Base-by-base conservation (phyloP, 805 yeast species). In the Saturnispora quitensis region DNA sequence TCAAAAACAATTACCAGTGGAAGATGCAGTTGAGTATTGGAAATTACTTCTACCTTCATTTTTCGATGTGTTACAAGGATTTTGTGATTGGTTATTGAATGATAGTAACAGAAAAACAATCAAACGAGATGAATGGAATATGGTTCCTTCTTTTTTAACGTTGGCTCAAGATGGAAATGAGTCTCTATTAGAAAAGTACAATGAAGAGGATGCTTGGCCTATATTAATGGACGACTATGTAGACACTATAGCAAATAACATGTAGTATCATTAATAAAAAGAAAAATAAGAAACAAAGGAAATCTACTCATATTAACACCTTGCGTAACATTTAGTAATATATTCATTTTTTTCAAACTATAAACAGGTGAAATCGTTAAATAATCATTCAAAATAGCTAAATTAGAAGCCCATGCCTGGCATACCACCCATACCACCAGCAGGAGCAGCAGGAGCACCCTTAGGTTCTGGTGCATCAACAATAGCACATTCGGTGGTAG, bases 401-500 rank as follows among this genome's bases (percentile, higher is more conserved):
- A 28, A n/a, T 51, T 51, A 55, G 51, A 54, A 52, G 52, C 66
- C 64, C 67, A 64, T 64, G 49, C 69, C 69, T 56, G 68, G 68
- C 81, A 77, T 76, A 64, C 88, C 89, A 78, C 79, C 78, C 49
- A 50, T 56, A 53, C 78, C 78, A 60, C 77, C 74, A 58, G 78
- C 78, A 22, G 51, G 51, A 25, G 51, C 31, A 53, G 81, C 71
- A 53, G 79, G 70, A 43, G 78, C 64, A 58, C 72, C 73, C 72
- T 75, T 73, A 64, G 91, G 93, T 71, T 81, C 84, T 62, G 97
- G 95, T 58, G 95, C 96, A 62, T 86, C 97, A 54, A 89, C 96
- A 65, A 93, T 88, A 57, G 97, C 97, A 70, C 97, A 95, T 75
- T 93, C 99, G 58, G 99, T 91, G 54, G 98, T 91, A 58, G 98